Base-by-base conservation (phyloP, 352 stramenopile genomes). In the Sclerospora graminicola region DNA sequence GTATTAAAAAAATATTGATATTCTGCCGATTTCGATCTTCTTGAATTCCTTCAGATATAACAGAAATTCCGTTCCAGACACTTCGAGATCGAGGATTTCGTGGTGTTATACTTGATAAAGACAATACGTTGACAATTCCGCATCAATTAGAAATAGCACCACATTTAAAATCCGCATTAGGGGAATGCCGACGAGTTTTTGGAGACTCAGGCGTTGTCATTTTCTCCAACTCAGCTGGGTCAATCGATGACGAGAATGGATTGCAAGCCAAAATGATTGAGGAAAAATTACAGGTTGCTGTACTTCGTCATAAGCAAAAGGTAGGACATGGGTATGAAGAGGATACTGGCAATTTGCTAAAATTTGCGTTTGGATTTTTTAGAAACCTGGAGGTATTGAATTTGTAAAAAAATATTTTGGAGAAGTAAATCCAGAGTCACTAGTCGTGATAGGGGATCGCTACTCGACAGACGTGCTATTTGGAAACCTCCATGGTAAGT, bases 401-500 rank as follows among this genome's bases (percentile, higher is more conserved):
- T 77, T 95, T 51, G 72, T 97, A 13, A 71, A 87, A 42, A 46
- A 60, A 15, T 83, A 95, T 48, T 97, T 97, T 61, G 57, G 36
- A n/a, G 46, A 54, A 32, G 64, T 82, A 4, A 62, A 82, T n/a
- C 70, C 71, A 4, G 26, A 87, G 19, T 64, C 74, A 45, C 69
- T 99, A 20, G 89, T 97, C 41, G 95, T 99, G 69, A 84, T 99
- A 37, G 95, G 95, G 13, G 95, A 99, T 69, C 75, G 95, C 31
- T 87, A 98, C 48, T 88, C 97, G 35, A 99, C 94, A 0, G 95
- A 98, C 69, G 75, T 98, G 33, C 78, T 99, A 9, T 98, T 98
- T 66, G 95, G 94, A 19, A 98, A 98, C 57, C 63, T 98, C 1
- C 75, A 98, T 60, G 81, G 79, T 88, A 24, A 43, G 52, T 46